These are phyloP conservation scores for Ceratocystis variospora DNA, from an alignment of 2,329 filamentous ascomycete genomes.

Conservation along the genomic window DNA sequence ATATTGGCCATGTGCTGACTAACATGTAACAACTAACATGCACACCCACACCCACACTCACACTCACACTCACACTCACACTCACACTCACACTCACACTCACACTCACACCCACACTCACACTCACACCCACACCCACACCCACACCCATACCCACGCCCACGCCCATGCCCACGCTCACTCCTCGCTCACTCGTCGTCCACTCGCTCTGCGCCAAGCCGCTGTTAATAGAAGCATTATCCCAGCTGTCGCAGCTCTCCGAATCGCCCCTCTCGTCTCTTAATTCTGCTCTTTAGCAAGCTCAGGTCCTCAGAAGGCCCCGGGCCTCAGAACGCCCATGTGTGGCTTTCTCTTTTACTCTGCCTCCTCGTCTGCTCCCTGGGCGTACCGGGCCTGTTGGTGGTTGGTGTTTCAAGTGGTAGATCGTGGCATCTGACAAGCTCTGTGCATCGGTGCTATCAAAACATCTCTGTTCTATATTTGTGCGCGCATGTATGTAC, in stretches of 20 bases:
- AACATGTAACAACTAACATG: background rate
- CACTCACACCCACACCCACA: too few species aligned
- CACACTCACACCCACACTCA: too few species aligned
- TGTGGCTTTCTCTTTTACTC: background rate
- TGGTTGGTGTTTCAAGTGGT: background rate
- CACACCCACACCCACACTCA: background rate
- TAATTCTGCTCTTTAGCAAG: too few species aligned
- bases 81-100: background rate
- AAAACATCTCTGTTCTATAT: background rate
- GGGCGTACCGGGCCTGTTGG: background rate
- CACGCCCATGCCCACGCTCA: too few species aligned
- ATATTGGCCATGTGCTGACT: background rate
- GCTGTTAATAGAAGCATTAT: too few species aligned
- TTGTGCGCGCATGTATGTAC: background rate
- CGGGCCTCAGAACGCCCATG: too few species aligned
- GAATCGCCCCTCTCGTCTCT: background rate
- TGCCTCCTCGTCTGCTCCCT: background rate
- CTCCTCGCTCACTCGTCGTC: too few species aligned
- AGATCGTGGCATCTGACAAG: conserved; percentile 7
- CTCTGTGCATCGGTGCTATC: background rate
- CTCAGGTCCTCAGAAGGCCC: too few species aligned
- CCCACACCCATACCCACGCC: too few species aligned
- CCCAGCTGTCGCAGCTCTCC: too few species aligned
- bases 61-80: background rate
- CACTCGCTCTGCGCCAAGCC: too few species aligned